Base-by-base conservation (phyloP, 1,139 yeast genomes). In the Tardiomyces digboiensis region DNA sequence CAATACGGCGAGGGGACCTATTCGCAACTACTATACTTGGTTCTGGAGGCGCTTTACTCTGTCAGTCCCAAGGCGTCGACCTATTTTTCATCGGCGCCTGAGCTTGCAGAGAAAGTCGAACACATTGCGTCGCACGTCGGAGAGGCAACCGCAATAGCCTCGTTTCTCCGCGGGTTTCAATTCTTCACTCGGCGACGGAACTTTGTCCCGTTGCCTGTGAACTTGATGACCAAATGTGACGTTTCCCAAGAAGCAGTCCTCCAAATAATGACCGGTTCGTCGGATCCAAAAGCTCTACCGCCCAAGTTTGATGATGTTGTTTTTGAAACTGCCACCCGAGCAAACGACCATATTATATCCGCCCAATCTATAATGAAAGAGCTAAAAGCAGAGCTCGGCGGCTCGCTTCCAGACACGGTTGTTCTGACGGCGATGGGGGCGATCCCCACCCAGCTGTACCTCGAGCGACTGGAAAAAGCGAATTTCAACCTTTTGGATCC, bases 101-200 rank as follows among this genome's bases (percentile, higher is more conserved):
- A 54, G 3, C 58, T 81, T 29, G 59, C 41, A 72, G 76, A 55
- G 23, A 49, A 56, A 21, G 57, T 60, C 38, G 61, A 66, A 6
- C 88, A 83, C 50, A 75, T 83, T 20, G 76, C 82, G 19, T 94
- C 93, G 0, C 95, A 86, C 61, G 66, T 85, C 29, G 95, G 95
- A 3, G 94, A 86, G 59, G 85, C 93, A 1, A 78, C 82, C 1
- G 81, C 88, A 0, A 70, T 86, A 6, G 80, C 87, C 1, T 72
- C 84, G 1, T 71, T 78, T 66, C 69, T 86, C 12, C 67, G 82
- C 43, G 87, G 85, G 0, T 60, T 80, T 44, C 68, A 70, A 20
- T 84, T 73, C 60, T 81, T 78, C 59, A 80, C 84, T 0, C 55
- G 62, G 13, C 58, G 67, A 38, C 69, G 75, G 38, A 74, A 75